These are phyloP conservation scores for Furculomyces boomerangus DNA, from an alignment of 371 early-diverging fungal species.

Conservation along the genomic window DNA sequence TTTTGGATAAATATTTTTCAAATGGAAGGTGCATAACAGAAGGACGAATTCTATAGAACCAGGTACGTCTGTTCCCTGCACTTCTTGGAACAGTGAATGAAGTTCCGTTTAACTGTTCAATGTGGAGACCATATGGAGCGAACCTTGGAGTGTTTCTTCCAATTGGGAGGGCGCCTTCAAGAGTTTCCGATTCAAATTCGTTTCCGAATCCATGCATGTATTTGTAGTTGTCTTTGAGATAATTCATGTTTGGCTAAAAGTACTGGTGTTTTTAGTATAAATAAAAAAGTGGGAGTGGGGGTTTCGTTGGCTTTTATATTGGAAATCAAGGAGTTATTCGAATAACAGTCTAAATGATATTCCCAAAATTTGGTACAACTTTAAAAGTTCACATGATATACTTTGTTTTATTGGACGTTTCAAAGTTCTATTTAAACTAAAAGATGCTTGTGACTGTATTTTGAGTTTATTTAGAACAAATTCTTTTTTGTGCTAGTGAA, in stretches of 20 bases:
- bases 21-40: constrained; percentile 74
- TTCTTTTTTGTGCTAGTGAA: no score
- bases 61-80: constrained; percentile 63
- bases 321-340: no score
- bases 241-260: background rate
- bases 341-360: no score
- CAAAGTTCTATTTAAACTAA: no score
- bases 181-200: constrained; percentile 70
- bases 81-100: constrained; percentile 83
- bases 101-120: constrained; percentile 89
- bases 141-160: constrained; percentile 85
- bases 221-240: constrained; percentile 12
- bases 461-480: no score
- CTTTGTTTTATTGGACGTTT: no score
- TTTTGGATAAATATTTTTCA: constrained; percentile 18
- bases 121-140: constrained; percentile 79
- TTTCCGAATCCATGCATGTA: constrained; percentile 62
- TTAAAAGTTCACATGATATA: no score
- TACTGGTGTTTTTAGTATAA: background rate
- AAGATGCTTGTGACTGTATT: no score
- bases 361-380: no score
- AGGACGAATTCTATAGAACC: constrained; percentile 94
- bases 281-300: no score
- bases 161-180: constrained; percentile 65
- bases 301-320: no score